These are phyloP conservation scores for Aspergillus leporis DNA, from an alignment of 495 filamentous ascomycete genomes.

Conservation along the genomic window DNA sequence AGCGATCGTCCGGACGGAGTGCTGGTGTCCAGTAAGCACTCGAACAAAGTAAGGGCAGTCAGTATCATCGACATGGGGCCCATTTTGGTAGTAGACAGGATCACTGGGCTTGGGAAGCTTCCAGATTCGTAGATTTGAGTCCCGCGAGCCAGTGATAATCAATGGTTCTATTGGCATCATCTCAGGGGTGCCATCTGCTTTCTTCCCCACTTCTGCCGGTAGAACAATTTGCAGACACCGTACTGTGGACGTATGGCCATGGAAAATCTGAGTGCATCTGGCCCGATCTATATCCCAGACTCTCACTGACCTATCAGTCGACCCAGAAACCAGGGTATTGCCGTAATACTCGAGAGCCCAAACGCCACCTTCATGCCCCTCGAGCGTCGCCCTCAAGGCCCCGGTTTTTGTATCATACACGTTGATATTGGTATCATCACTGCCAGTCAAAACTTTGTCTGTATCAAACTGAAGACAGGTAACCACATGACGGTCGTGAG, in stretches of 20 bases:
- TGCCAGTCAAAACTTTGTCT: conserved; percentile 96
- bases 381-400: conserved; percentile 74
- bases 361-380: conserved; percentile 95
- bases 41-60: conserved; percentile 95
- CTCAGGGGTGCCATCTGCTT: conserved; percentile 69
- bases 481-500: conserved; percentile 93
- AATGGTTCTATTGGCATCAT: conserved; percentile 91
- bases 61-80: conserved; percentile 71
- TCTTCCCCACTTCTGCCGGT: conserved; percentile 74
- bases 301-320: conserved; percentile 91
- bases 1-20: conserved; percentile 97
- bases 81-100: conserved; percentile 70
- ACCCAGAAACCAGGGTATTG: conserved; percentile 92
- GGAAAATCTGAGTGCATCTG: conserved; percentile 89
- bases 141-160: conserved; percentile 96
- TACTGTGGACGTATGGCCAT: conserved; percentile 96
- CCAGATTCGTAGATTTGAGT: conserved; percentile 94
- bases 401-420: conserved; percentile 98
- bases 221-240: conserved; percentile 93
- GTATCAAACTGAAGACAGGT: conserved; percentile 97
- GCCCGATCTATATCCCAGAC: conserved; percentile 97
- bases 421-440: conserved; percentile 96
- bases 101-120: conserved; percentile 84
- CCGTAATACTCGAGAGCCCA: conserved; percentile 98
- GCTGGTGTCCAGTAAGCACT: conserved; percentile 78